Evolutionary conservation across 108 stramenopile genomes (phyloP), one percentile per base, ranked within the genome.

Genomic region (Skeletonema potamos): DNA sequence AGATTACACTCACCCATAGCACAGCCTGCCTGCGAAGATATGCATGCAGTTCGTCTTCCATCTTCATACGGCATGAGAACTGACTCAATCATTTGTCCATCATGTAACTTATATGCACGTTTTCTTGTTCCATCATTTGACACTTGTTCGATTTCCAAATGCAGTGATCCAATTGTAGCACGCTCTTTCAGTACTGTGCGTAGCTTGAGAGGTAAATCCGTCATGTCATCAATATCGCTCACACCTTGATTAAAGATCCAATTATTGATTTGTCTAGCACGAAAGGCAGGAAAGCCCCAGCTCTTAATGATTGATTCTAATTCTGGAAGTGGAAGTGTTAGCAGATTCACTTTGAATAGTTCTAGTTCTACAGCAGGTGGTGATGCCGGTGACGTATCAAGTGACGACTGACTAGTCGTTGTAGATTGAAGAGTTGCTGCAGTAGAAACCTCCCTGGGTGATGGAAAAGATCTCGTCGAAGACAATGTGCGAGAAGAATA

Each of bases 1-100:
- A 41, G 4, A 2, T 12, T n/a, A n/a, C n/a, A 41, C 39, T 15
- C 2, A 51, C 97, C 96, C 90, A 96, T 96, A 17, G 95, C 98
- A 82, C 98, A 99, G 37, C 98, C 98, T 0, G 97, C 98, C 82
- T 99, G 98, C 67, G 85, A 86, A 22, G 88, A 90, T 51, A 99
- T 98, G 66, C 98, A 99, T 5, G 98, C 97, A 11, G 98, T 99
- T 30, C 95, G 86, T 15, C 97, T 71, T 28, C 98, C 98, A 76
- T 97, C 97, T 32, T 90, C 70, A 77, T 99, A 99, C 22, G 97
- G 96, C 98, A 99, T 99, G 10, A 99, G 81, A 4, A 99, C 98
- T 6, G 91, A 88, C 81, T 99, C 98, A 66, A 99, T 98, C 57
- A 96, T 46, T 80, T 94, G 92, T 17, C 96, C 96, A 74, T 98